Evolutionary conservation across 495 filamentous ascomycete species (phyloP), one percentile per base, ranked within the genome.

Genomic region (Xylaria bambusicola): DNA sequence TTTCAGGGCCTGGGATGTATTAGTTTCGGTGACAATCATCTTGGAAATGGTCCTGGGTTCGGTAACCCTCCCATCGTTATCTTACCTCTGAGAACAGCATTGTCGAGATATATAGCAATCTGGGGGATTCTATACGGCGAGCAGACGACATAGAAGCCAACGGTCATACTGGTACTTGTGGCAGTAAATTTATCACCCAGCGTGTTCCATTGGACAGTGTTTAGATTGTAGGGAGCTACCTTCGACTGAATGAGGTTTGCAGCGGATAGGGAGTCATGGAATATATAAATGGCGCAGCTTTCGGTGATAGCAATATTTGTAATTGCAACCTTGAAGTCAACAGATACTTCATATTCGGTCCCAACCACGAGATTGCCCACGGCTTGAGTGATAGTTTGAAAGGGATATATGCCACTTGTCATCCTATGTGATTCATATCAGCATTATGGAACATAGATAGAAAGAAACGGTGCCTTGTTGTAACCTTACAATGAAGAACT

Each of bases 71-170:
- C n/a, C n/a, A n/a, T n/a, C 17, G 13, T 2, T 36, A 17, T 6
- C 49, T 24, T 38, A 52, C 49, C 49, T 52, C 18, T 52, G 15
- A 52, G 5, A 38, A 52, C 29, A 17, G 49, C 31, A 17, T 35
- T 52, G 18, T 51, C 48, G 9, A 36, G 1, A 9, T 51, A 51
- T 9, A 51, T 23, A 23, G 27, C 18, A 21, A 51, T 35, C 18
- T 51, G 48, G 8, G 48, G 27, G 20, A 51, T 10, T 15, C 48
- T 51, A 35, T 51, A 51, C 15, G 48, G 48, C 29, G 48, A 23
- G 29, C 48, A 51, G 12, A 6, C 6, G 18, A 7, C 9, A 15
- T 51, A 51, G 1, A 51, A 2, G 1, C 31, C 48, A 36, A 51
- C 33, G 17, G 21, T 1, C 10, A 18, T 51, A 29, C 48, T 51